Base-by-base conservation (phyloP, 495 filamentous ascomycete genomes). In the Choiromyces venosus region DNA sequence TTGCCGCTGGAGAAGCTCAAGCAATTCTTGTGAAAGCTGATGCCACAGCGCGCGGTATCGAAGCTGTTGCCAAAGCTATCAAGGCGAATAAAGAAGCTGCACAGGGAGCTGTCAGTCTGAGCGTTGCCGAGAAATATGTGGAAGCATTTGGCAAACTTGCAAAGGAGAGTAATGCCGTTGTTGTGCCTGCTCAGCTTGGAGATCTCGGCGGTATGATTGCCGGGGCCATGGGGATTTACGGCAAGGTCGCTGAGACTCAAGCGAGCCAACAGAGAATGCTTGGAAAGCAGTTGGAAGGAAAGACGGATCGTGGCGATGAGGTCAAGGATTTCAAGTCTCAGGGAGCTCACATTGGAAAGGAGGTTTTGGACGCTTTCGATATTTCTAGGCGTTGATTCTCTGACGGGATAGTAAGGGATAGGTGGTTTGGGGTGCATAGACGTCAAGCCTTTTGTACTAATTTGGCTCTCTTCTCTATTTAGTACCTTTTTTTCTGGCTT, bases 161-260 rank as follows among this genome's bases (percentile, higher is more conserved):
- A 44, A 93, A 93, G 83, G 92, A 98, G 85, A 92, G 94, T 72
- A 99, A 95, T 16, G 89, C 93, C 2, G 91, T 98, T 35, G 91
- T 99, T 39, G 94, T 99, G 12, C 95, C 95, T 1, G 95, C 96
- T 0, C 97, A 99, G 82, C 91, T 98, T 44, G 95, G 96, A n/a
- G 95, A 99, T 82, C 91, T 99, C 69, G 91, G 92, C 35, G 90
- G 93, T 39, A 97, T 99, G 96, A 97, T 99, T 84, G 93, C 96
- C 37, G 96, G 91, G 42, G 95, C 93, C 7, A 90, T 99, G 87
- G 91, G 92, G 38, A 93, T 99, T 38, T 99, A 97, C 83, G 93
- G 95, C 39, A 97, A 96, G 82, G 92, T 99, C 65, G 93, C 88
- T 74, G 88, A 94, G 72, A 87, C 88, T n/a, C 96, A 97, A 85